phyloP scores from a whole-genome alignment of 1,284 basidiomycete species.

The Cryptococcus sp. region DNA sequence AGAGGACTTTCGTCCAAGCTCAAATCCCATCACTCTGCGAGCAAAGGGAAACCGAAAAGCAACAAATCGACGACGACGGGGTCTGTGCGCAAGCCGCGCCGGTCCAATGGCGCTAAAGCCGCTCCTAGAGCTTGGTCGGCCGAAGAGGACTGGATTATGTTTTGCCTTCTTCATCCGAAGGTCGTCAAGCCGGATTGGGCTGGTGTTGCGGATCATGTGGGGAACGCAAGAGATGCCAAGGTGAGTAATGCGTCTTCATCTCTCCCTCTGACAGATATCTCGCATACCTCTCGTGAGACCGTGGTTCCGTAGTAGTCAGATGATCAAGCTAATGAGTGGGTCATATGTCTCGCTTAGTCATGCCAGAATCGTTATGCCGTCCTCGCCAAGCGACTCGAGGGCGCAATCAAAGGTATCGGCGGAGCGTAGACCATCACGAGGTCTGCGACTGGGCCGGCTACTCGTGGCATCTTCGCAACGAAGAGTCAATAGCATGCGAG shows the following conservation, averaged over 20 bases:
- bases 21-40: neutral
- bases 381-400: slow-evolving; percentile 14
- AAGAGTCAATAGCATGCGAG: too few relatives aligned
- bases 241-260: slow-evolving; percentile 19
- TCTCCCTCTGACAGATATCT: neutral
- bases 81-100: neutral
- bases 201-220: slow-evolving; percentile 14
- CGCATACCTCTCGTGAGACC: too few relatives aligned
- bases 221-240: slow-evolving; percentile 29
- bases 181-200: slow-evolving; percentile 23
- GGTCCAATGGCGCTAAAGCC: neutral
- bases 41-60: neutral
- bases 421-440: neutral
- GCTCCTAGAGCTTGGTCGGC: slow-evolving; percentile 17
- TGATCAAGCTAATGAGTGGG: too few relatives aligned
- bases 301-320: too few relatives aligned
- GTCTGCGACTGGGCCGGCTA: too few relatives aligned
- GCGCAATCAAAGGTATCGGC: slow-evolving; percentile 16
- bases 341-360: slow-evolving; percentile 3
- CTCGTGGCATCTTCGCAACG: too few relatives aligned
- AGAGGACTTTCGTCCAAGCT: neutral
- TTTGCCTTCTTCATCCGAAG: slow-evolving; percentile 26
- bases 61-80: neutral
- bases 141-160: slow-evolving; percentile 35
- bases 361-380: slow-evolving; percentile 30